These are phyloP conservation scores for Ophiognomonia clavigignenti-juglandacearum DNA, from an alignment of 2,329 filamentous ascomycete genomes.

Conservation along the genomic window DNA sequence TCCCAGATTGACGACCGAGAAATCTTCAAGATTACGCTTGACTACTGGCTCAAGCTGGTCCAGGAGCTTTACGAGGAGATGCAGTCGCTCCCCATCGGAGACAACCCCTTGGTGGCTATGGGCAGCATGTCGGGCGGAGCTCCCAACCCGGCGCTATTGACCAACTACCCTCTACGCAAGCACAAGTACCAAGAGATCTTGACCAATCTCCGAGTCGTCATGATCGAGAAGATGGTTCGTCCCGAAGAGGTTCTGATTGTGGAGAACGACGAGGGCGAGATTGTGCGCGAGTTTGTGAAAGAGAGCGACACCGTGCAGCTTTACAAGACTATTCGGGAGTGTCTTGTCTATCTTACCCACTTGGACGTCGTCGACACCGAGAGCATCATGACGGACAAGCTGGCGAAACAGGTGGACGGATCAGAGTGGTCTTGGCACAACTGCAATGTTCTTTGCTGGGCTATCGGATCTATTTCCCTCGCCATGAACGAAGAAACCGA, in stretches of 20 bases:
- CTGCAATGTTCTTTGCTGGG: conserved; percentile 99
- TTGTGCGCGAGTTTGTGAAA: conserved; percentile 98
- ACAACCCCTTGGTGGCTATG: conserved; percentile 85
- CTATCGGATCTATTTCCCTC: conserved; percentile 95
- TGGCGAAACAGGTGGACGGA: conserved; percentile 90
- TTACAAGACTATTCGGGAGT: conserved; percentile 98
- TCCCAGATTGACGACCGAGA: conserved; percentile 98
- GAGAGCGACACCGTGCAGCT: conserved; percentile 98
- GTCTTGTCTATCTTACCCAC: conserved; percentile 94
- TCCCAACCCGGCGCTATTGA: conserved; percentile 76
- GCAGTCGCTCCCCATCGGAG: conserved; percentile 90
- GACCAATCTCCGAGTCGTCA: conserved; percentile 89
- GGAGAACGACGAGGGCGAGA: conserved; percentile 99
- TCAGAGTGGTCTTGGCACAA: conserved; percentile 99
- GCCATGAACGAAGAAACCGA: conserved; percentile 99
- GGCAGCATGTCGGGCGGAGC: conserved; percentile 72
- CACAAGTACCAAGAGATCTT: conserved; percentile 96
- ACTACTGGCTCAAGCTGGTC: conserved; percentile 98
- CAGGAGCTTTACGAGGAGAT: conserved; percentile 98
- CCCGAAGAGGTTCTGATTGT: conserved; percentile 97
- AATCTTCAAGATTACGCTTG: conserved; percentile 98
- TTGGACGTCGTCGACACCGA: conserved; percentile 96
- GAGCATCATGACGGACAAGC: conserved; percentile 98
- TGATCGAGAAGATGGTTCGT: conserved; percentile 99
- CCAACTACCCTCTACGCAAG: conserved; percentile 90